Conservation (phyloP, 2,329 filamentous ascomycete genomes). For the Fusarium albosuccineum region DNA sequence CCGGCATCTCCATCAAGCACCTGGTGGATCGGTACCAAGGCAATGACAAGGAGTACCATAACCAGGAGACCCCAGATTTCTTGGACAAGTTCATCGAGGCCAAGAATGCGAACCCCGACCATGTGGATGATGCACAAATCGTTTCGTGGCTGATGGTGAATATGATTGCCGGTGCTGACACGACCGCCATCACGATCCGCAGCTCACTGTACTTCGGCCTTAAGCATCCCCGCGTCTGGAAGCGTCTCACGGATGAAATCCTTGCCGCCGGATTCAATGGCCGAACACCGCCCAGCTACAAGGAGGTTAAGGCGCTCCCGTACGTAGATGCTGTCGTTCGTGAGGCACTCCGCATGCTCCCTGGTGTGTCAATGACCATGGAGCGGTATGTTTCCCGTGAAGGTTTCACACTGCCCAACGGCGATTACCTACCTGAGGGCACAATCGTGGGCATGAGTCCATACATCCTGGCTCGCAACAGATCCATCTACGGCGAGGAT, state of each 20-base stretch:
- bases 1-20: constrained; percentile 47
- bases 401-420: constrained; percentile 51
- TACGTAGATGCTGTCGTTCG: constrained; percentile 57
- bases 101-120: constrained; percentile 49
- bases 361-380: constrained; percentile 57
- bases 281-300: constrained; percentile 23
- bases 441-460: constrained; percentile 53
- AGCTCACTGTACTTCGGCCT: constrained; percentile 42
- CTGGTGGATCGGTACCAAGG: constrained; percentile 47
- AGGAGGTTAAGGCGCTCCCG: constrained; percentile 30
- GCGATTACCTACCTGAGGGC: constrained; percentile 48
- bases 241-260: constrained; percentile 33
- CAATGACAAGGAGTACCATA: constrained; percentile 45
- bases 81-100: constrained; percentile 58
- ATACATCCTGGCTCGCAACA: constrained; percentile 53
- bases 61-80: constrained; percentile 50
- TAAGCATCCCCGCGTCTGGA: constrained; percentile 36
- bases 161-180: constrained; percentile 45
- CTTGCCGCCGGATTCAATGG: constrained; percentile 12
- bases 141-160: constrained; percentile 53
- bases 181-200: constrained; percentile 42
- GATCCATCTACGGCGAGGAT: constrained; percentile 57
- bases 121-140: constrained; percentile 52
- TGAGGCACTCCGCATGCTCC: constrained; percentile 61
- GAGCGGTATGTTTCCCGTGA: constrained; percentile 59